These are phyloP conservation scores for Arachis hypogaea DNA, from an alignment of 306 rosid genomes.

Conservation along the genomic window DNA sequence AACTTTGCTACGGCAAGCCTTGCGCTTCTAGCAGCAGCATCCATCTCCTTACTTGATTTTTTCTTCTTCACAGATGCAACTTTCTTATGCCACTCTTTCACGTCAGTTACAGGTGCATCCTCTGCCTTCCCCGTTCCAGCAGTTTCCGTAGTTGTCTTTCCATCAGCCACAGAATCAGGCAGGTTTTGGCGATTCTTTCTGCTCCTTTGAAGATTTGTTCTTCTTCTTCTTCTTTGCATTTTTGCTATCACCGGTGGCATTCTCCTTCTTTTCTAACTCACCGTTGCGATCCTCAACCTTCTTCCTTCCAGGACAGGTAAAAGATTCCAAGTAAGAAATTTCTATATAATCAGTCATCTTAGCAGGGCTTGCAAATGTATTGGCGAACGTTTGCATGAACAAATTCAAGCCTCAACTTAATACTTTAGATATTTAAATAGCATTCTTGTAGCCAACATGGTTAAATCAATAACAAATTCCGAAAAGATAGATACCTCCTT, in stretches of 20 bases:
- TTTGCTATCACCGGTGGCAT: conserved; percentile 55
- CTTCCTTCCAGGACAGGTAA: too few species aligned
- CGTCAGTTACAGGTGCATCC: conserved; percentile 53
- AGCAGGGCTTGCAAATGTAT: too few species aligned
- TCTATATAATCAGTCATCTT: too few species aligned
- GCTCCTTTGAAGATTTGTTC: conserved; percentile 81
- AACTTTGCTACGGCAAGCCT: conserved; percentile 86
- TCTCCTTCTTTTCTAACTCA: too few species aligned
- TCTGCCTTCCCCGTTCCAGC: conserved; percentile 47
- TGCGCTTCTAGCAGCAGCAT: conserved; percentile 87
- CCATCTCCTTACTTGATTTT: conserved; percentile 86
- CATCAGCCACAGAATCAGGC: conserved; percentile 43
- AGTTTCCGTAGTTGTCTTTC: conserved; percentile 38
- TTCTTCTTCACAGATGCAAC: conserved; percentile 76
- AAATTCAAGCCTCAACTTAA: too few species aligned
- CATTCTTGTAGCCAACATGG: conserved; percentile 3
- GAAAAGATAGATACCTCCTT: too few species aligned
- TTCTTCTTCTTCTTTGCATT: conserved; percentile 83
- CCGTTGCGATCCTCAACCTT: too few species aligned
- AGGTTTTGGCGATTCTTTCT: conserved; percentile 63
- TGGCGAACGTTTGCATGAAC: too few species aligned
- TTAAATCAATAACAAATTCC: background rate
- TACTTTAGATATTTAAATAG: background rate
- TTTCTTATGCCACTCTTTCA: conserved; percentile 88
- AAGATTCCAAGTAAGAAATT: too few species aligned